Base-by-base conservation (phyloP, 495 filamentous ascomycete genomes). In the Neurospora hispaniola region DNA sequence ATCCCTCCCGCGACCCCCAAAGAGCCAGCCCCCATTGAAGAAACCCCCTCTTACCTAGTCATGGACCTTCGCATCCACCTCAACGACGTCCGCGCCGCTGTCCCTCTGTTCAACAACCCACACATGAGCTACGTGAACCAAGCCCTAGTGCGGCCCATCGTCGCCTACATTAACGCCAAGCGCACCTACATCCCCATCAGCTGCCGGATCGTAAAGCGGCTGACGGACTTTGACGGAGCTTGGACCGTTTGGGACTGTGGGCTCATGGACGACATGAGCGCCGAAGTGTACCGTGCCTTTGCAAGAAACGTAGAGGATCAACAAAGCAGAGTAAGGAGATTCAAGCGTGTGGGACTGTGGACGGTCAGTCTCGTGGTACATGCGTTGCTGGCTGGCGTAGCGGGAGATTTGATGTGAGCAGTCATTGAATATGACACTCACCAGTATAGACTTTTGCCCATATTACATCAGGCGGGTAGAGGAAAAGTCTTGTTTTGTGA, bases 291-390 rank as follows among this genome's bases (percentile, higher is more conserved):
- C 76, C 87, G 92, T 75, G 96, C 96, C 1, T 98, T 99, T 81
- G 93, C 94, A 23, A 88, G 89, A 71, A 91, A 94, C 82, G 93
- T 98, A 23, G 88, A 92, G 68, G 94, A 98, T 78, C 89, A 94
- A 73, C 89, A 96, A 80, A 91, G 90, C 73, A 88, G 93, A 42
- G 90, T 93, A 78, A 86, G 95, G 48, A 89, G 96, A 48, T 90
- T 99, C 78, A 96, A 94, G 84, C 96, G 98, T 79, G 96, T 99
- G 20, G 96, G 96, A 35, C 89, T 98, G 75, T 99, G 96, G 96
- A 96, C 93, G 11, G 84, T 99, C 44, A 93, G 94, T 79, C 81
- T 98, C 68, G 91, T 93, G 4, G 92, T 94, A 7, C 96, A 99
- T 81, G 96, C 94, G n/a, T 84, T 99, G 59, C 93, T 98, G 77